A percentile compares a stretch with the other conserved stretches of the same genome.
Evolutionary conservation across 352 stramenopile genomes (phyloP).

Genomic region (Pythium brachiatum): DNA sequence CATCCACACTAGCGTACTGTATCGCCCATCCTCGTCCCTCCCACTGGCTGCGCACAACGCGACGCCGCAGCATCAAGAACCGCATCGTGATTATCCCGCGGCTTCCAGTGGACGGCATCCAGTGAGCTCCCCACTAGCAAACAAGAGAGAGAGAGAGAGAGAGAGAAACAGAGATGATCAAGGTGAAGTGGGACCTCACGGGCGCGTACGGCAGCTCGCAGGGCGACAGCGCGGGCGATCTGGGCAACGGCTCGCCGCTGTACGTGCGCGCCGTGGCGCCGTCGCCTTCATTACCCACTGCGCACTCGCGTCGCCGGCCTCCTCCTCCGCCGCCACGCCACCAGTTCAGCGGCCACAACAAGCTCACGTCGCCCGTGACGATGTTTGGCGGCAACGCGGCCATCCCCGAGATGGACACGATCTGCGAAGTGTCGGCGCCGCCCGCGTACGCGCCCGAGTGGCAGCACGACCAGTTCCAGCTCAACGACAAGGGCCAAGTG

Average conservation of each 20-base stretch:
- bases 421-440: conserved; percentile 62
- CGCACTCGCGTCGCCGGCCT: conserved; percentile 9
- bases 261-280: conserved; percentile 1
- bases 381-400: conserved; percentile 28
- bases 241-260: conserved; percentile 1
- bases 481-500: conserved; percentile 58
- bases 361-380: conserved; percentile 15
- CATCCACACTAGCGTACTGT: no score
- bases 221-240: conserved; percentile 7
- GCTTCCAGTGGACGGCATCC: no score
- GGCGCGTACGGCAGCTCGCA: conserved; percentile 23
- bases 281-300: background rate
- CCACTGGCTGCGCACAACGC: no score
- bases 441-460: conserved; percentile 41
- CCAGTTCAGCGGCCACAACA: conserved; percentile 9
- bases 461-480: conserved; percentile 55
- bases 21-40: no score
- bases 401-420: conserved; percentile 68
- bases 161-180: conserved; percentile 41
- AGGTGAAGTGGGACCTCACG: conserved; percentile 68
- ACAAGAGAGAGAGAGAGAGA: no score
- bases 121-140: no score
- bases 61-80: no score
- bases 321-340: conserved; percentile 11
- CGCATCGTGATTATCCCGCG: no score